Evolutionary conservation across 805 yeast species (phyloP).

Genomic region (Ogataea sp.): DNA sequence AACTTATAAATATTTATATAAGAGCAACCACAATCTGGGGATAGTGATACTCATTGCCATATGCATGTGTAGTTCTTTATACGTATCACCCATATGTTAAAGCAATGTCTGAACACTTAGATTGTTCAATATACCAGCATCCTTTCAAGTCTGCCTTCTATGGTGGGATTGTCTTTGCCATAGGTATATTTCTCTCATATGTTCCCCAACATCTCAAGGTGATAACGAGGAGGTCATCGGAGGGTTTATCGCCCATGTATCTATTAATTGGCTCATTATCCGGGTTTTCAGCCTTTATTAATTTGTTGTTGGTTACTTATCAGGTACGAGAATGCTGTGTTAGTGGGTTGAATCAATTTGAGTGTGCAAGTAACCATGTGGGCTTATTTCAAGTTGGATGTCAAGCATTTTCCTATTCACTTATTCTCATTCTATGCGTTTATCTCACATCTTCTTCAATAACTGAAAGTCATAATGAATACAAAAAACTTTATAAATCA

Average conservation of each 20-base stretch:
- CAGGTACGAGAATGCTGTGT: conserved; percentile 58
- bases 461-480: conserved; percentile 39
- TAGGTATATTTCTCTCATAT: conserved; percentile 65
- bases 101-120: too few relatives aligned
- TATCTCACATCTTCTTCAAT: conserved; percentile 35
- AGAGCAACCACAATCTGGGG: too few relatives aligned
- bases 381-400: conserved; percentile 59
- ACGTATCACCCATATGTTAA: too few relatives aligned
- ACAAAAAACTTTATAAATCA: conserved; percentile 29
- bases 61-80: too few relatives aligned
- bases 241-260: conserved; percentile 71
- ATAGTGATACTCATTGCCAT: too few relatives aligned
- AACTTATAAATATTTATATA: too few relatives aligned
- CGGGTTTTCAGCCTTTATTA: conserved; percentile 59
- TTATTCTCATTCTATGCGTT: conserved; percentile 50
- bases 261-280: conserved; percentile 64
- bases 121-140: conserved; percentile 36
- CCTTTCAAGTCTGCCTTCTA: conserved; percentile 43
- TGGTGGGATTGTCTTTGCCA: conserved; percentile 44
- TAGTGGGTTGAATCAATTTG: conserved; percentile 33
- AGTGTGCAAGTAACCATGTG: conserved; percentile 59
- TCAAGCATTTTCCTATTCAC: conserved; percentile 52
- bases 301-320: conserved; percentile 53
- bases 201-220: conserved; percentile 68
- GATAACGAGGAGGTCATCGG: conserved; percentile 50